Evolutionary conservation across 2,329 filamentous ascomycete species (phyloP).

Genomic region (Byssoonygena ceratinophila): DNA sequence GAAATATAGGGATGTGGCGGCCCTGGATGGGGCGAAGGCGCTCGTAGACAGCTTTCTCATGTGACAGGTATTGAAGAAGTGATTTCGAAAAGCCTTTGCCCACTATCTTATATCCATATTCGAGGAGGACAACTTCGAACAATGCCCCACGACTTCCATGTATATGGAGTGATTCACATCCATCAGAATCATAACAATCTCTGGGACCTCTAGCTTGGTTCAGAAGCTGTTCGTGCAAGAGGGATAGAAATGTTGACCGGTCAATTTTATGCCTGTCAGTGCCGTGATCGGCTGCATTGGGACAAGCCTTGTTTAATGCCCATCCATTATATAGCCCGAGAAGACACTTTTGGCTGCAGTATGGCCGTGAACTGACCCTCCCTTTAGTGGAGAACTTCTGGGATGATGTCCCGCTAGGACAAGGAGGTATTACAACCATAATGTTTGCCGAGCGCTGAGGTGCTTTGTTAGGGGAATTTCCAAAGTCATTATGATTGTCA

Average conservation of each 20-base stretch:
- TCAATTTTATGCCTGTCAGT: constrained; percentile 11
- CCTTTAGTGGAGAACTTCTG: too few relatives aligned
- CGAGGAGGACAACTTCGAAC: constrained; percentile 18
- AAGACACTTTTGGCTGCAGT: constrained; percentile 35
- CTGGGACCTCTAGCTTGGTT: too few relatives aligned
- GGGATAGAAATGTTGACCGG: constrained; percentile 8
- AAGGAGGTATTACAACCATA: constrained; percentile 11
- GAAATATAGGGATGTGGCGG: constrained; percentile 16
- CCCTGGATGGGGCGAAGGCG: constrained; percentile 17
- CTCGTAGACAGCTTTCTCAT: constrained; percentile 16
- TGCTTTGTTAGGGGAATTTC: too few relatives aligned
- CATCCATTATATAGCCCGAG: constrained; percentile 27
- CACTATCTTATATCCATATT: constrained; percentile 19
- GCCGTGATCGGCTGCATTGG: constrained; percentile 31
- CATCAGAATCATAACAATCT: constrained; percentile 2
- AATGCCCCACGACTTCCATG: constrained; percentile 19
- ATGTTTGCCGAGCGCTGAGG: constrained; percentile 1
- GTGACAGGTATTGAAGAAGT: constrained; percentile 3
- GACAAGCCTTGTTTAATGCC: constrained; percentile 30
- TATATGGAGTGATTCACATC: constrained; percentile 17
- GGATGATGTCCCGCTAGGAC: neutral
- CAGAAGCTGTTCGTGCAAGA: constrained; percentile 12
- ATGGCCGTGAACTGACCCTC: constrained; percentile 17
- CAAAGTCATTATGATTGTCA: too few relatives aligned
- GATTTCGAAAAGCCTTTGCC: constrained; percentile 17